Conservation (phyloP, 2,329 filamentous ascomycete genomes). For the Pseudogymnoascus sp. region DNA sequence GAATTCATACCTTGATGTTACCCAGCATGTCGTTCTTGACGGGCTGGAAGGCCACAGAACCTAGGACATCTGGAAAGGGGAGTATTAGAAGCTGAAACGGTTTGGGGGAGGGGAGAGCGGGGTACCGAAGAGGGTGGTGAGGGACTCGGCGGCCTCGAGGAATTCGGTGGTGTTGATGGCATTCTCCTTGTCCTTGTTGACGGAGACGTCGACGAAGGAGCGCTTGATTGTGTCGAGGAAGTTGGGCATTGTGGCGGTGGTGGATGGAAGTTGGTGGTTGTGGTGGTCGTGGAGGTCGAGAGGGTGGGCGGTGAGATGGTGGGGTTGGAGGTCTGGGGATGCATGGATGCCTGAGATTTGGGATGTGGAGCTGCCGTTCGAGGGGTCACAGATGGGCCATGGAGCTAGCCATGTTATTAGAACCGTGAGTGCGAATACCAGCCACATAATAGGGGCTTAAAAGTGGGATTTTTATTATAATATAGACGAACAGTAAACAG, state of each 20-base stretch:
- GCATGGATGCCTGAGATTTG: constrained; percentile 8
- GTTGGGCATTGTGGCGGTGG: constrained; percentile 36
- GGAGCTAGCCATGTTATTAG: not conserved
- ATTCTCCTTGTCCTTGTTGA: constrained; percentile 65
- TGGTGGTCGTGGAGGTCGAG: not conserved
- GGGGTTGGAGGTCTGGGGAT: constrained; percentile 3
- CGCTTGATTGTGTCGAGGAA: constrained; percentile 79
- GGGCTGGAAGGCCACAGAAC: constrained; percentile 70
- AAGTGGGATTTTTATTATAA: not conserved
- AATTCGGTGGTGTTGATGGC: constrained; percentile 78
- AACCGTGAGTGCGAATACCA: not conserved
- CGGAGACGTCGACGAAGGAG: constrained; percentile 75
- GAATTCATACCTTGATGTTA: constrained; percentile 69
- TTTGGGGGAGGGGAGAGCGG: not conserved
- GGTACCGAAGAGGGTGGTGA: constrained; percentile 79
- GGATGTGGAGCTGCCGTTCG: not conserved
- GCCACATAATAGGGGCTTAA: not conserved
- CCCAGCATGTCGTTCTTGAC: constrained; percentile 87
- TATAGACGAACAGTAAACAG: not conserved
- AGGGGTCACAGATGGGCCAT: not conserved
- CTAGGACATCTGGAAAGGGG: constrained; percentile 45
- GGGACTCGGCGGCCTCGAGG: constrained; percentile 79
- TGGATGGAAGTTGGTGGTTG: constrained; percentile 1
- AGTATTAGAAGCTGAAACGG: not conserved
- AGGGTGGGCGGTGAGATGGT: not conserved